Evolutionary conservation across 2,329 filamentous ascomycete genomes (phyloP).

Genomic region (Albifimbria verrucaria): DNA sequence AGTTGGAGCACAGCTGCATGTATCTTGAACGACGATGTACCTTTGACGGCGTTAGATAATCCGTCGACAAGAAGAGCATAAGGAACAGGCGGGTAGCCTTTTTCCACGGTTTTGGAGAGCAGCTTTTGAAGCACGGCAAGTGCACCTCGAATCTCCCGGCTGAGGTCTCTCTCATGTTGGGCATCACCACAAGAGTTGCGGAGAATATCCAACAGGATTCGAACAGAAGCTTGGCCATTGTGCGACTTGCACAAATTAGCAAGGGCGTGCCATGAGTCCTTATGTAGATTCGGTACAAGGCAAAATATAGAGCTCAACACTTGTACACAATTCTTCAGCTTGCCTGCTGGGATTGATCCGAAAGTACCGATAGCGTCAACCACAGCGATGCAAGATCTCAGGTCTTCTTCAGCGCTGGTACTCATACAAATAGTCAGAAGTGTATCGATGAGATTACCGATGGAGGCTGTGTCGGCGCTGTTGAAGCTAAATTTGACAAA

Average conservation of each 20-base stretch:
- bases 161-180: conserved; percentile 47
- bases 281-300: conserved; percentile 57
- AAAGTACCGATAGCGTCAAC: conserved; percentile 71
- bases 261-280: conserved; percentile 67
- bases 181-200: conserved; percentile 43
- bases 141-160: conserved; percentile 59
- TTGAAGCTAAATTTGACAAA: conserved; percentile 76
- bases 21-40: conserved; percentile 42
- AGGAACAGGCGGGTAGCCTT: conserved; percentile 58
- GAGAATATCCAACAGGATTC: conserved; percentile 61
- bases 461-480: conserved; percentile 59
- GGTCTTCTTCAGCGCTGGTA: conserved; percentile 62
- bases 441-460: conserved; percentile 58
- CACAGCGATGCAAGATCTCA: conserved; percentile 64
- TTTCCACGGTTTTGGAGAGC: conserved; percentile 55
- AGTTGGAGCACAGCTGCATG: conserved; percentile 46
- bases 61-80: conserved; percentile 58
- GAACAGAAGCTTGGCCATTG: conserved; percentile 66
- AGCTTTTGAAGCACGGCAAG: conserved; percentile 62
- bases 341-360: conserved; percentile 61
- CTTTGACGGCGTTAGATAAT: conserved; percentile 46
- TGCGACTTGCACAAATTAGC: conserved; percentile 71
- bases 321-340: conserved; percentile 64
- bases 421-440: conserved; percentile 65
- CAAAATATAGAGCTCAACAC: conserved; percentile 71